Conservation (phyloP, 441 rosid species). For the Brassica balearica region DNA sequence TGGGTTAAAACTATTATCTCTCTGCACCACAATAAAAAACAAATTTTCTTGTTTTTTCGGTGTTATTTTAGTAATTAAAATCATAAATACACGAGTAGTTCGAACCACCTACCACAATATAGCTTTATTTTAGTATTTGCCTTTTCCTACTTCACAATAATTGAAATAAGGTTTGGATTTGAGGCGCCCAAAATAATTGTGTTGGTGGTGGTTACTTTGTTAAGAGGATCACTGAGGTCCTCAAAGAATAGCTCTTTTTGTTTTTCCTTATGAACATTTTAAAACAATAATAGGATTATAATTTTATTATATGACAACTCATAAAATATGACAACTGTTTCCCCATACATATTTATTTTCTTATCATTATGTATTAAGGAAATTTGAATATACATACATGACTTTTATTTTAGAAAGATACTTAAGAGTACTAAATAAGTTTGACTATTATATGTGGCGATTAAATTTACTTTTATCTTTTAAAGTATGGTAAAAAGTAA, state of each 20-base stretch:
- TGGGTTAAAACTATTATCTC: background rate
- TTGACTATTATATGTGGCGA: background rate
- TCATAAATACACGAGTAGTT: constrained; percentile 34
- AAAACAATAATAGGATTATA: background rate
- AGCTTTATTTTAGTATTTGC: constrained; percentile 18
- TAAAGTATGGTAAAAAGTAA: background rate
- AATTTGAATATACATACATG: background rate
- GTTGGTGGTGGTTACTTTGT: constrained; percentile 43
- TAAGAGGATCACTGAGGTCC: constrained; percentile 29
- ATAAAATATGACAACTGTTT: constrained; percentile 19
- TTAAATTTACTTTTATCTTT: background rate
- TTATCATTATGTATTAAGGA: background rate
- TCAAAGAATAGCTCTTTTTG: constrained; percentile 13
- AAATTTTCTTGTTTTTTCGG: background rate
- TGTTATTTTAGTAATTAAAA: constrained; percentile 19
- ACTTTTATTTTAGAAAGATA: background rate
- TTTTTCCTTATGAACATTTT: background rate
- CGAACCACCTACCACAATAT: constrained; percentile 37
- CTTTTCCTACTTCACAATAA: constrained; percentile 30
- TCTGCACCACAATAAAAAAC: constrained; percentile 10
- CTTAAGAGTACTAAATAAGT: background rate
- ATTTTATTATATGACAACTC: constrained; percentile 20
- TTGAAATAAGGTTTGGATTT: constrained; percentile 38
- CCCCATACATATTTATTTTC: background rate
- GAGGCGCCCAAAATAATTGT: constrained; percentile 41